phyloP scores from a whole-genome alignment of 1,139 yeast genomes.

The Pichia sp. region DNA sequence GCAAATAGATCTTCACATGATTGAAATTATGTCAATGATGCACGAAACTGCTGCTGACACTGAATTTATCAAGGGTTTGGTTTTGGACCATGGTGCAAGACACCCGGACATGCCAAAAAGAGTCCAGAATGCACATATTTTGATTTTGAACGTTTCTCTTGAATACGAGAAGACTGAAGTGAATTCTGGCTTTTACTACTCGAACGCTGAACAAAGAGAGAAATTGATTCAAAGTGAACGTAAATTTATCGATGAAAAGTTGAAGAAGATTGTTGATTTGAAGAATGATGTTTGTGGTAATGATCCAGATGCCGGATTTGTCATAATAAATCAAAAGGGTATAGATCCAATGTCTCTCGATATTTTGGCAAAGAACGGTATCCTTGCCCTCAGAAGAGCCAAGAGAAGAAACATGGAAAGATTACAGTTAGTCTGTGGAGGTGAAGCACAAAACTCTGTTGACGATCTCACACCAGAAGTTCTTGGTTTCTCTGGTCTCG shows the following conservation, averaged over 20 bases:
- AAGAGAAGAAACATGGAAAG: slow-evolving; percentile 99
- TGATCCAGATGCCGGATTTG: slow-evolving; percentile 72
- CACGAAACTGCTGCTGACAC: slow-evolving; percentile 83
- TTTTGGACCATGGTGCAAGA: slow-evolving; percentile 96
- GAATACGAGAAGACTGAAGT: slow-evolving; percentile 99
- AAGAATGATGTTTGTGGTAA: slow-evolving; percentile 86
- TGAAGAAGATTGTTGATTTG: slow-evolving; percentile 84
- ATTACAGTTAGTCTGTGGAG: slow-evolving; percentile 92
- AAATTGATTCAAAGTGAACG: slow-evolving; percentile 92
- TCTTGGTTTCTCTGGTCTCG: slow-evolving; percentile 88
- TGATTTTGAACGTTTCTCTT: slow-evolving; percentile 86
- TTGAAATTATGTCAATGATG: slow-evolving; percentile 98
- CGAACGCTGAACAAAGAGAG: slow-evolving; percentile 94
- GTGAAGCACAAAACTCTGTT: slow-evolving; percentile 96
- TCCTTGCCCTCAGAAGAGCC: slow-evolving; percentile 93
- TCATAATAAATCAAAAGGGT: slow-evolving; percentile 92
- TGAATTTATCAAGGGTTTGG: slow-evolving; percentile 77
- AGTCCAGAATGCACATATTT: slow-evolving; percentile 73
- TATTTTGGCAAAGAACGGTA: slow-evolving; percentile 86
- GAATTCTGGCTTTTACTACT: slow-evolving; percentile 91
- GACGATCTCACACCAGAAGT: slow-evolving; percentile 82
- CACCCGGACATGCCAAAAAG: slow-evolving; percentile 98
- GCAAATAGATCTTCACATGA: slow-evolving; percentile 86
- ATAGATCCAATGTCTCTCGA: slow-evolving; percentile 98
- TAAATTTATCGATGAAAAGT: slow-evolving; percentile 88